phyloP scores from a whole-genome alignment of 768 basidiomycete genomes.

The Xerocomellus chrysenteron region DNA sequence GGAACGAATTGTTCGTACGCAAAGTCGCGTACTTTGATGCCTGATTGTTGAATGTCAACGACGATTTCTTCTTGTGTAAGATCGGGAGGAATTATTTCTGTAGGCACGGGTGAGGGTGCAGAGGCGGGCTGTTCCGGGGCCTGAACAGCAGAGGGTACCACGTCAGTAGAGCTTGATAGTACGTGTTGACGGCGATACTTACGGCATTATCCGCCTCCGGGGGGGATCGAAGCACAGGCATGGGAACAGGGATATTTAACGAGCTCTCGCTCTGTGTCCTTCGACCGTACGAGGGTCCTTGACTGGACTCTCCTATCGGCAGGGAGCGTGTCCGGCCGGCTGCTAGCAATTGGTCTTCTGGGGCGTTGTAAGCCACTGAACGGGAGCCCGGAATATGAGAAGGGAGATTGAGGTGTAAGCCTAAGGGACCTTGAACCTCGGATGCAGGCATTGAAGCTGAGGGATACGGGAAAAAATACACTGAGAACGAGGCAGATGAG shows the following conservation, averaged over 20 bases:
- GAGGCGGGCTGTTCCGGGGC: slow-evolving; percentile 14
- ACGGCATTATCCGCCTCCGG: slow-evolving; percentile 28
- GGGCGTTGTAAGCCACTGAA: slow-evolving; percentile 7
- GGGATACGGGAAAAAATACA: not conserved
- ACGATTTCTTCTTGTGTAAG: slow-evolving; percentile 36
- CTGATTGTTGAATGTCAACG: slow-evolving; percentile 27
- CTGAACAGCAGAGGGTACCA: not conserved
- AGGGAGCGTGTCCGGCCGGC: slow-evolving; percentile 21
- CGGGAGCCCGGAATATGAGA: slow-evolving; percentile 11
- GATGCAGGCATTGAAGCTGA: slow-evolving; percentile 19
- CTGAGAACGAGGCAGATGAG: not conserved
- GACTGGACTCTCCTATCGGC: slow-evolving; percentile 25
- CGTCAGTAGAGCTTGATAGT: slow-evolving; percentile 5
- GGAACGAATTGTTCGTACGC: slow-evolving; percentile 22
- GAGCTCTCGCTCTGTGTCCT: slow-evolving; percentile 28
- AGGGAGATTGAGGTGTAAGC: slow-evolving; percentile 17
- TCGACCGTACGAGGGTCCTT: slow-evolving; percentile 21
- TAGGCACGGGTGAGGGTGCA: slow-evolving; percentile 33
- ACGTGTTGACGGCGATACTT: not conserved
- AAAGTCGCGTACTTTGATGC: slow-evolving; percentile 35
- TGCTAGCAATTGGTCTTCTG: slow-evolving; percentile 10
- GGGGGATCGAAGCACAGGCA: slow-evolving; percentile 10
- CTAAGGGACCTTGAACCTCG: slow-evolving; percentile 22
- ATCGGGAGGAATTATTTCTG: slow-evolving; percentile 33
- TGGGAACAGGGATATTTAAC: slow-evolving; percentile 6